Base-by-base conservation (phyloP, 192 early-diverging fungal genomes). In the Coemansia furcata region DNA sequence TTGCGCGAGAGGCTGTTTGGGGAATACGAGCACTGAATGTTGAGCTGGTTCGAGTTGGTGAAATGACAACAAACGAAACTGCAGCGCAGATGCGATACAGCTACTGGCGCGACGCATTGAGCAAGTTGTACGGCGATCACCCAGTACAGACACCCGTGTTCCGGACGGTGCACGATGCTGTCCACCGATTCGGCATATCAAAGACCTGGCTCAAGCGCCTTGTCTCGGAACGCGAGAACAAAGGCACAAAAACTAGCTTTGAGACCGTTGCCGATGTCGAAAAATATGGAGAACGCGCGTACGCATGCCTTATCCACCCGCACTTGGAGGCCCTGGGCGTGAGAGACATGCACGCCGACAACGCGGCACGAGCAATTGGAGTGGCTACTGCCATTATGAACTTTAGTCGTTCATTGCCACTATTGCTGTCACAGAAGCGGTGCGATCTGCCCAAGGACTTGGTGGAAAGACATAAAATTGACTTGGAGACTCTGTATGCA, bases 21-120 rank as follows among this genome's bases (percentile, higher is more conserved):
- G 94, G 88, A 0, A 63, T 97, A 19, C 86, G 94, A 21, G 95
- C 95, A 0, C 89, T 99, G 80, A 97, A 98, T 76, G 74, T 93
- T 40, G 97, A 99, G 78, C 78, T 94, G 17, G 92, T 94, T 7
- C 80, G 78, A 68, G 86, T 95, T 50, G 83, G 89, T 10, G 92
- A 93, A n/a, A 85, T 68, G 21, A 90, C 92, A 1, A 87, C 86
- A 29, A 87, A 90, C 59, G 63, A 82, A 1, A 69, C 85, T 1
- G 86, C 94, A 69, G 94, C 94, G 0, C 83, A 82, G 59, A 89
- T 94, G 86, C 85, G 93, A 21, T 90, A 92, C 76, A 86, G 93
- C 43, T 96, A 91, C 80, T 99, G 97, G 97, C 86, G 86, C 69
- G 91, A 93, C 63, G 81, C 88, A 0, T 76, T 99, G n/a, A 89